These are phyloP conservation scores for Psidium guajava DNA, from an alignment of 345 rosid species.

Conservation along the genomic window DNA sequence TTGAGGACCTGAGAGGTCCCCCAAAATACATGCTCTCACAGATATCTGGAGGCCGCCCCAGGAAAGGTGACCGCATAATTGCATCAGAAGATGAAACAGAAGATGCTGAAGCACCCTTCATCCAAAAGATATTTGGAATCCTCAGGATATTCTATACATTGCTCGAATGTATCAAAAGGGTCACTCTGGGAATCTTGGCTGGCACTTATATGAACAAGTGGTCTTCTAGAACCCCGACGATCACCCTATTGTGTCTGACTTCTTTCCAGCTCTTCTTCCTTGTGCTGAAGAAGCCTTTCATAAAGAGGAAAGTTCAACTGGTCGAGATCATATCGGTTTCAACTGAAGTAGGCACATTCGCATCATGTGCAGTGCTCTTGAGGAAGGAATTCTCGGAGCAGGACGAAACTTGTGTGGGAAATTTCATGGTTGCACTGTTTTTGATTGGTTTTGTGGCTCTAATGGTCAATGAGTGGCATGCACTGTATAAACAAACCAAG, in stretches of 20 bases:
- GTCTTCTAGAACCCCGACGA: constrained; percentile 37
- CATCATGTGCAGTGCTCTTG: constrained; percentile 37
- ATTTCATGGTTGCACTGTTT: constrained; percentile 58
- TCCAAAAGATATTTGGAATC: constrained; percentile 81
- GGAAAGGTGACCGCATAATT: constrained; percentile 52
- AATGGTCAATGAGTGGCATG: constrained; percentile 60
- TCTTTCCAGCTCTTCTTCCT: constrained; percentile 83
- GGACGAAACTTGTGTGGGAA: constrained; percentile 39
- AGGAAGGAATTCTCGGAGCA: constrained; percentile 25
- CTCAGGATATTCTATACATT: constrained; percentile 87
- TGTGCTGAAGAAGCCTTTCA: constrained; percentile 83
- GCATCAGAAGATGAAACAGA: constrained; percentile 92
- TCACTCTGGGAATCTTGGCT: constrained; percentile 47
- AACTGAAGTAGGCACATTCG: constrained; percentile 48
- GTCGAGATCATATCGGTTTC: constrained; percentile 63
- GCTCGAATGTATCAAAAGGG: constrained; percentile 53
- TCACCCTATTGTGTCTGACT: constrained; percentile 47
- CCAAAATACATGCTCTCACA: constrained; percentile 95
- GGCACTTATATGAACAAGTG: constrained; percentile 45
- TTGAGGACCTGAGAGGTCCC: constrained; percentile 73
- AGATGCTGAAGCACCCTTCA: constrained; percentile 90
- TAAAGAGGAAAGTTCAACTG: constrained; percentile 82
- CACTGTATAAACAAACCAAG: constrained; percentile 56
- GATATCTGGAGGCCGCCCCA: constrained; percentile 38
- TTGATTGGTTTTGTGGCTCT: constrained; percentile 49